Evolutionary conservation across 306 rosid species (phyloP).

Genomic region (Begonia peltatifolia): DNA sequence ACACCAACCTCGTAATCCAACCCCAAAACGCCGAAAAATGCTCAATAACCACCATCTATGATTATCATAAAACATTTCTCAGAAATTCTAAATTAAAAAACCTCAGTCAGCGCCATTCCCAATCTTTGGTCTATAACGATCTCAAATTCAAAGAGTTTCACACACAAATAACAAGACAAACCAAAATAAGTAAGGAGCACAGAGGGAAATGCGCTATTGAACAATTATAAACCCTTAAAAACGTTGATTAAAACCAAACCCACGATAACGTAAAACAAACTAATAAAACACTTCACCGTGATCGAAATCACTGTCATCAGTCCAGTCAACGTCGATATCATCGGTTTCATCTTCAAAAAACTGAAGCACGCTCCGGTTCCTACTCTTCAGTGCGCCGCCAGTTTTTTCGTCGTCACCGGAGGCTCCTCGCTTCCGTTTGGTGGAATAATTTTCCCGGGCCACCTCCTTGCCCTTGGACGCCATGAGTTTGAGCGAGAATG

Average conservation of each 20-base stretch:
- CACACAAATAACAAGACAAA: no score
- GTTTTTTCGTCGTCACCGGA: constrained; percentile 25
- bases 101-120: no score
- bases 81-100: no score
- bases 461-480: constrained; percentile 51
- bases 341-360: constrained; percentile 56
- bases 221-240: no score
- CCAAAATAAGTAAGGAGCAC: no score
- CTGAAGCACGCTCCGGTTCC: constrained; percentile 36
- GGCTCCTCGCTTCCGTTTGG: constrained; percentile 30
- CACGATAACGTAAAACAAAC: not conserved
- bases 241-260: not conserved
- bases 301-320: constrained; percentile 27
- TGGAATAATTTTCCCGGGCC: constrained; percentile 21
- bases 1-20: not conserved
- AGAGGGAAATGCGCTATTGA: no score
- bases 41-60: not conserved
- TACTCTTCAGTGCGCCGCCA: constrained; percentile 34
- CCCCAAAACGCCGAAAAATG: not conserved
- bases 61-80: not conserved
- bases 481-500: constrained; percentile 17
- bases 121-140: no score
- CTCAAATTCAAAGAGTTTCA: no score
- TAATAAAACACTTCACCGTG: constrained; percentile 22
- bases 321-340: constrained; percentile 26